Base-by-base conservation (phyloP, 805 yeast species). In the Starmerella bombi region DNA sequence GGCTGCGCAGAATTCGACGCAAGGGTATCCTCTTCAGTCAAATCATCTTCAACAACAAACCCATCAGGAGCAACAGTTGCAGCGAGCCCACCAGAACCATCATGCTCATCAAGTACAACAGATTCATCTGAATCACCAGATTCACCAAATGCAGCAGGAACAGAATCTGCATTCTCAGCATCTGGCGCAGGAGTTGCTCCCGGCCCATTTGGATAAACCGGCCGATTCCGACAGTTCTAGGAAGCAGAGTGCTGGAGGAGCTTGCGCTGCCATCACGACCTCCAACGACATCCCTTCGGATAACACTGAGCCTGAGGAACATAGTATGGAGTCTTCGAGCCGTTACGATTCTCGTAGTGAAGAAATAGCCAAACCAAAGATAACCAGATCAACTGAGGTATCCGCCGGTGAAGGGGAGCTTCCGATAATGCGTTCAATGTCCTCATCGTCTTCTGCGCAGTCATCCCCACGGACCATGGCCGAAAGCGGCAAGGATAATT, bases 221-320 rank as follows among this genome's bases (percentile, higher is more conserved):
- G n/a, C n/a, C n/a, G n/a, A n/a, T n/a, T n/a, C n/a, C n/a, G n/a
- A n/a, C n/a, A n/a, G n/a, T n/a, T n/a, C n/a, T n/a, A n/a, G n/a
- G n/a, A n/a, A n/a, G n/a, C n/a, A n/a, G n/a, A n/a, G n/a, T n/a
- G n/a, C n/a, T n/a, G n/a, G n/a, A n/a, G n/a, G n/a, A n/a, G n/a
- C n/a, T n/a, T n/a, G n/a, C n/a, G n/a, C n/a, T n/a, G n/a, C n/a
- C n/a, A 23, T 23, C 27, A 23, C 27, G 12, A 23, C 7, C 12
- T 8, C 27, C 12, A 23, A 12, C 7, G 27, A 23, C 27, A 7
- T 15, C 21, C 49, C 44, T 1, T 45, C 49, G 2, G 49, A 45
- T 28, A 45, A 43, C 4, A 45, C 49, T 4, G 49, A 45, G 27
- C 49, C 49, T 2, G 49, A 45, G 18, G 44, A 36, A 17, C 28